Conservation (phyloP, 1,284 basidiomycete species). For the Puccinia hordei region DNA sequence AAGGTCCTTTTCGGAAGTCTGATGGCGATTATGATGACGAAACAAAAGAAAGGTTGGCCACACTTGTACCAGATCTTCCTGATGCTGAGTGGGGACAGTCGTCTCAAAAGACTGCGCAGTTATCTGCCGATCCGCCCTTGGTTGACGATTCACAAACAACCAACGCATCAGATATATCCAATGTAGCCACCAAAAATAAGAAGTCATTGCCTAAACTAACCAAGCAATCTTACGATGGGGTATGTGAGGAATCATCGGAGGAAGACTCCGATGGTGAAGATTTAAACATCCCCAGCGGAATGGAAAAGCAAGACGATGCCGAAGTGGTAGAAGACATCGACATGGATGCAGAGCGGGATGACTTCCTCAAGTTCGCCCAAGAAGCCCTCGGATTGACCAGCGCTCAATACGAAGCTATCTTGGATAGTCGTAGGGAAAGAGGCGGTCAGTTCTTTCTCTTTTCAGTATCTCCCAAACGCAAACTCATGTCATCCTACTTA, state of each 20-base stretch:
- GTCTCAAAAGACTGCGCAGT: not conserved
- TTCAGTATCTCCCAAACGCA: not conserved
- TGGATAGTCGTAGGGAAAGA: conserved; percentile 71
- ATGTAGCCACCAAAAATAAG: conserved; percentile 8
- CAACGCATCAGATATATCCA: not conserved
- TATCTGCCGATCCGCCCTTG: not conserved
- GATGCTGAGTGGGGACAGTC: conserved; percentile 61
- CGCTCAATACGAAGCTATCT: conserved; percentile 77
- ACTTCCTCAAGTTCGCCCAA: conserved; percentile 87
- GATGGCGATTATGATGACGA: conserved; percentile 54
- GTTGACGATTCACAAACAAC: not conserved
- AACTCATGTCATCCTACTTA: not conserved
- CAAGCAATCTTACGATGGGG: conserved; percentile 60
- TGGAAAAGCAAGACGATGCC: conserved; percentile 42
- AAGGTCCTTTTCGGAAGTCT: conserved; percentile 62
- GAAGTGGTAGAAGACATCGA: conserved; percentile 68
- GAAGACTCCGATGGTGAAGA: conserved; percentile 52
- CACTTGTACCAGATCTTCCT: conserved; percentile 60
- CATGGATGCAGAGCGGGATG: conserved; percentile 84
- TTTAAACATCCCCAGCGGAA: conserved; percentile 53
- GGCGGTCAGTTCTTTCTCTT: conserved; percentile 67
- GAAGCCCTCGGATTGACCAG: conserved; percentile 82
- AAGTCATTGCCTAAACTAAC: conserved; percentile 53
- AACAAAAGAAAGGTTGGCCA: conserved; percentile 57
- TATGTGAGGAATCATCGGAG: conserved; percentile 47